A percentile compares a stretch with the other conserved stretches of the same genome.
phyloP scores from a whole-genome alignment of 164 flowering plant species.

The Platanus orientalis region DNA sequence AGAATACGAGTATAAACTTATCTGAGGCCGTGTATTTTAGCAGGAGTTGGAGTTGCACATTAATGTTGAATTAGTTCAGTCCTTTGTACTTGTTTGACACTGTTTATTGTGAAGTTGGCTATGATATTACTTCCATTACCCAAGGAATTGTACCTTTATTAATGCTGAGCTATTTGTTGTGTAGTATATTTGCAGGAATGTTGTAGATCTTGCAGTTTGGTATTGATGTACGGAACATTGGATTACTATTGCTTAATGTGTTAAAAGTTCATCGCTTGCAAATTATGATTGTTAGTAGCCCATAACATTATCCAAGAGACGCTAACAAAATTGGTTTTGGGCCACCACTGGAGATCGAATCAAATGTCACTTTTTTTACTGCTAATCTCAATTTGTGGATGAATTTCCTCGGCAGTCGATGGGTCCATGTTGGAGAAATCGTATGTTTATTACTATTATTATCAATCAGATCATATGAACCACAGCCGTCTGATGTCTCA shows the following conservation, averaged over 20 bases:
- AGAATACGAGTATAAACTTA: not conserved
- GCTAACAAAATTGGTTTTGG: no score
- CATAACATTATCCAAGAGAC: no score
- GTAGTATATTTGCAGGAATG: not conserved
- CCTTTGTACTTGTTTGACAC: constrained; percentile 2
- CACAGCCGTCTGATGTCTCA: no score
- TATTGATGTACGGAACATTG: not conserved
- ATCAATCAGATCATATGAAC: no score
- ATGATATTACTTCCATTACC: not conserved
- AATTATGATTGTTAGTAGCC: no score
- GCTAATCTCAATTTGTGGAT: no score
- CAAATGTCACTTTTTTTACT: no score
- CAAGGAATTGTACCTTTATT: not conserved
- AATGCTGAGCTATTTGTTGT: not conserved
- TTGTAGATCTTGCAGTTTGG: not conserved
- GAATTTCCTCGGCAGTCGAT: no score
- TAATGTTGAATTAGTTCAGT: not conserved
- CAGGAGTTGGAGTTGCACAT: not conserved
- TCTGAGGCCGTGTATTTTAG: not conserved
- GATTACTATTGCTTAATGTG: not conserved
- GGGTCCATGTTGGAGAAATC: no score
- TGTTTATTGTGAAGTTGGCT: not conserved
- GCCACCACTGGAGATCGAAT: no score
- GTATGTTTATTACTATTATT: no score
- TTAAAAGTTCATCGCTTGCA: no score